Conservation (phyloP, 257 asterid species). For the Fraxinus anomala region DNA sequence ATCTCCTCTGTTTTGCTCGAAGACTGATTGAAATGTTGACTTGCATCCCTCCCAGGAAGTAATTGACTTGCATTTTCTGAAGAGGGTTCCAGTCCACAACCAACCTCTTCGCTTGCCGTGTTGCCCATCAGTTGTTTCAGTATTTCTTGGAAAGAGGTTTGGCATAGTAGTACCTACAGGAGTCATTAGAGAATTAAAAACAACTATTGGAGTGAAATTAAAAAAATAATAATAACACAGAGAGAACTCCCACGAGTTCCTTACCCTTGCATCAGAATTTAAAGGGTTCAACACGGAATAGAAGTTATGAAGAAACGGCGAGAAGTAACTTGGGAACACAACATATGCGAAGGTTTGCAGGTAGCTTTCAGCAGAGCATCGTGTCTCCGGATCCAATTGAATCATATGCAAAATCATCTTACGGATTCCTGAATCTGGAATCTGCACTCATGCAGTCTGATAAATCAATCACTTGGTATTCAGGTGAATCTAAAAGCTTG, state of each 20-base stretch:
- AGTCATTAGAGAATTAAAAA: constrained; percentile 20
- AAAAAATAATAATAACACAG: background rate
- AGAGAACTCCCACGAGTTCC: constrained; percentile 28
- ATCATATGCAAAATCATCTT: constrained; percentile 99
- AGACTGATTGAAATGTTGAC: constrained; percentile 37
- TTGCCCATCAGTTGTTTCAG: constrained; percentile 84
- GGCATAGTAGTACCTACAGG: constrained; percentile 90
- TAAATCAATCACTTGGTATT: constrained; percentile 24
- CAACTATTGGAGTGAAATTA: constrained; percentile 9
- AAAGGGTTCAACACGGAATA: constrained; percentile 88
- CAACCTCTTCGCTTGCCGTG: constrained; percentile 39
- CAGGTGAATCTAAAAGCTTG: constrained; percentile 13
- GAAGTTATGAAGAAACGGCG: constrained; percentile 91
- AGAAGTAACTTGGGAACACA: constrained; percentile 94
- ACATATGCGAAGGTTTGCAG: constrained; percentile 75
- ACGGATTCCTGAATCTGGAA: constrained; percentile 96
- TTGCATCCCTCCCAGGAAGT: constrained; percentile 32
- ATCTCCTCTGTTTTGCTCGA: constrained; percentile 43
- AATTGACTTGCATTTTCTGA: constrained; percentile 36
- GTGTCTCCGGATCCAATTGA: constrained; percentile 86
- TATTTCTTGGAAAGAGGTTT: constrained; percentile 85
- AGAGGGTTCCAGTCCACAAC: constrained; percentile 34
- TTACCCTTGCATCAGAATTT: constrained; percentile 92
- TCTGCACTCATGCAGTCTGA: constrained; percentile 50
- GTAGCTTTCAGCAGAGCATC: constrained; percentile 91